Evolutionary conservation across 352 stramenopile species (phyloP), one percentile per base, ranked within the genome.

Genomic region (Phytophthora kernoviae): DNA sequence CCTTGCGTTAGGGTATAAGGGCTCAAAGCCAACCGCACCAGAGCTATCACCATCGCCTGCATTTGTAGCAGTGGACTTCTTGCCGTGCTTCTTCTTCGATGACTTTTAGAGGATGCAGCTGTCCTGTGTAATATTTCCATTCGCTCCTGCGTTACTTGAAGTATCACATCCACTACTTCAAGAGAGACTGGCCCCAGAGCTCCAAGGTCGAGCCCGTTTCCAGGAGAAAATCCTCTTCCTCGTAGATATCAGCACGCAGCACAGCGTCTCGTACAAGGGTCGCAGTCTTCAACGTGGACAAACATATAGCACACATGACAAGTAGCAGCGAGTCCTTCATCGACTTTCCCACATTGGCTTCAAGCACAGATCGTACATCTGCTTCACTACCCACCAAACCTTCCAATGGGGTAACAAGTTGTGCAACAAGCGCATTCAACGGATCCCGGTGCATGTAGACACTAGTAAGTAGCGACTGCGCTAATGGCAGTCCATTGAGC

Each of bases 191-290:
- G 58, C 17, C 81, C 75, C 30, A 90, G 52, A 18, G 75, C 51
- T 5, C 73, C 73, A 21, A 88, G 71, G 51, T 91, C 81, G 44
- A 94, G 87, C 0, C 74, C 75, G 15, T 58, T 90, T 45, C 77
- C 87, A 0, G 78, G 79, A 12, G 83, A 89, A 62, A 98, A 73
- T 98, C 93, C 67, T 98, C 95, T 68, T 98, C 95, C 60, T 98
- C 93, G 68, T 98, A 98, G 65, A 98, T 97, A 72, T 98, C 93
- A 15, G 90, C 95, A 36, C 93, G 90, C 4, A 97, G 61, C 34
- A 96, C 83, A 9, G 91, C 81, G 46, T 87, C 83, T 30, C 91
- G 87, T 26, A 97, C 73, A 36, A 94, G 51, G 36, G 91, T 81
- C 7, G 77, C 71, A 26, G 94, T 85, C 50, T 96, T 84, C 37